These are phyloP conservation scores for Plantago coronopus DNA, from an alignment of 305 asterid species.

Conservation along the genomic window DNA sequence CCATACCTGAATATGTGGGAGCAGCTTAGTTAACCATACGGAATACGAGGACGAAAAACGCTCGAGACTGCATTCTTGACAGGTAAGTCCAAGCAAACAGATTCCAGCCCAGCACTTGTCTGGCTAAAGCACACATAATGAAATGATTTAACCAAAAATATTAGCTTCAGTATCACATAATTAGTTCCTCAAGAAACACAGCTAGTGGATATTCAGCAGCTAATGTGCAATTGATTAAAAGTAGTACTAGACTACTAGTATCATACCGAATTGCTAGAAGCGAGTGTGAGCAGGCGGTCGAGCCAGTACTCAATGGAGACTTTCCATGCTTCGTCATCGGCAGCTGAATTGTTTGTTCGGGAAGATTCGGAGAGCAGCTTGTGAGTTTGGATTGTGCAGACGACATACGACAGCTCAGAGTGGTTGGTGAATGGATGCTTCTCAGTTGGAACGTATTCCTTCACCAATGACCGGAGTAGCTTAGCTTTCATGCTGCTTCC, in stretches of 20 bases:
- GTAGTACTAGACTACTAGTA: neutral
- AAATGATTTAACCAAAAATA: slow-evolving; percentile 20
- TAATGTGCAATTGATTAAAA: neutral
- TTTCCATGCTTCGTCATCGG: slow-evolving; percentile 58
- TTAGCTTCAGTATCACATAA: slow-evolving; percentile 7
- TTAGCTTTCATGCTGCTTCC: slow-evolving; percentile 37
- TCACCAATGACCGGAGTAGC: slow-evolving; percentile 54
- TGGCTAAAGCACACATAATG: slow-evolving; percentile 49
- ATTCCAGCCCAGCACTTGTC: slow-evolving; percentile 86
- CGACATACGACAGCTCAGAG: slow-evolving; percentile 58
- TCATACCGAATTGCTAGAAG: slow-evolving; percentile 52
- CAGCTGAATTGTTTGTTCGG: slow-evolving; percentile 17
- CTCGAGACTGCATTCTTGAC: slow-evolving; percentile 76
- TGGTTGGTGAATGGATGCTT: slow-evolving; percentile 52
- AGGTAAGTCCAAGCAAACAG: slow-evolving; percentile 82
- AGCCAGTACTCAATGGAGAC: slow-evolving; percentile 73
- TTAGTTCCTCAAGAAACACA: too few relatives aligned
- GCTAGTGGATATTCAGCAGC: neutral
- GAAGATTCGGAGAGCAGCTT: slow-evolving; percentile 52
- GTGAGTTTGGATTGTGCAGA: slow-evolving; percentile 48
- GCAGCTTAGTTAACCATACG: slow-evolving; percentile 62
- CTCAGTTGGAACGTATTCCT: slow-evolving; percentile 65
- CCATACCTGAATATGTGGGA: slow-evolving; percentile 61
- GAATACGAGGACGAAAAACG: slow-evolving; percentile 68
- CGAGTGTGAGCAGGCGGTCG: slow-evolving; percentile 52